Conservation (phyloP, 495 filamentous ascomycete genomes). For the Aspergillus olivimuriae region DNA sequence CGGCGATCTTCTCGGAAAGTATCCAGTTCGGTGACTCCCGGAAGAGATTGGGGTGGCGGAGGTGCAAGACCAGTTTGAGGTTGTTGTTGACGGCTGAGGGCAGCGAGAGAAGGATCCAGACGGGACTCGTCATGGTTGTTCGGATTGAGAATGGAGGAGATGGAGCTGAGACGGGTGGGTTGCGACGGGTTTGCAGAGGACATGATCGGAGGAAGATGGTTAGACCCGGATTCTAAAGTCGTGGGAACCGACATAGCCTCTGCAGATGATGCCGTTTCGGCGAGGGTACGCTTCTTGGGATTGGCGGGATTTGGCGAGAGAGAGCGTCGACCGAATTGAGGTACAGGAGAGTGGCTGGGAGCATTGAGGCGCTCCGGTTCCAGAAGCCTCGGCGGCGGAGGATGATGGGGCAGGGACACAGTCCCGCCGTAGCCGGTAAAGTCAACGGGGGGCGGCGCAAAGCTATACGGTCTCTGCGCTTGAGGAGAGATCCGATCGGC, state of each 20-base stretch:
- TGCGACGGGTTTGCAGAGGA: conserved; percentile 34
- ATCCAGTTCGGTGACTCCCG: conserved; percentile 45
- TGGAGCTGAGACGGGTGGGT: conserved; percentile 60
- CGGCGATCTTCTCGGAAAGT: conserved; percentile 54
- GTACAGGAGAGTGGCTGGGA: conserved; percentile 21
- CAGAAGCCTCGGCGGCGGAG: conserved; percentile 35
- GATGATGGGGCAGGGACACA: conserved; percentile 33
- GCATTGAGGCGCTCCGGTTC: conserved; percentile 30
- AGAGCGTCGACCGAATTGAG: conserved; percentile 35
- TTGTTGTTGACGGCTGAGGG: conserved; percentile 25
- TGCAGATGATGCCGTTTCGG: conserved; percentile 23
- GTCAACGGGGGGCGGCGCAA: conserved; percentile 44
- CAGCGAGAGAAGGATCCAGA: conserved; percentile 41
- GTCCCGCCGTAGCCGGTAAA: conserved; percentile 43
- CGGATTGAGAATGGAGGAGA: conserved; percentile 73
- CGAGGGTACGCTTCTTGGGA: conserved; percentile 40
- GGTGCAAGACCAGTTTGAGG: conserved; percentile 19
- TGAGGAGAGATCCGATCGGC: conserved; percentile 21
- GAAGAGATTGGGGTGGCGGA: conserved; percentile 24
- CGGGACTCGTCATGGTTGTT: conserved; percentile 35
- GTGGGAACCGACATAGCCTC: conserved; percentile 25
- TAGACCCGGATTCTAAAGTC: conserved; percentile 33
- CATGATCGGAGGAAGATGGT: conserved; percentile 43
- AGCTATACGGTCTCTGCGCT: conserved; percentile 25
- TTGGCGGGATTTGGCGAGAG: conserved; percentile 33